Conservation (phyloP, 2,329 filamentous ascomycete genomes). For the Albifimbria verrucaria region DNA sequence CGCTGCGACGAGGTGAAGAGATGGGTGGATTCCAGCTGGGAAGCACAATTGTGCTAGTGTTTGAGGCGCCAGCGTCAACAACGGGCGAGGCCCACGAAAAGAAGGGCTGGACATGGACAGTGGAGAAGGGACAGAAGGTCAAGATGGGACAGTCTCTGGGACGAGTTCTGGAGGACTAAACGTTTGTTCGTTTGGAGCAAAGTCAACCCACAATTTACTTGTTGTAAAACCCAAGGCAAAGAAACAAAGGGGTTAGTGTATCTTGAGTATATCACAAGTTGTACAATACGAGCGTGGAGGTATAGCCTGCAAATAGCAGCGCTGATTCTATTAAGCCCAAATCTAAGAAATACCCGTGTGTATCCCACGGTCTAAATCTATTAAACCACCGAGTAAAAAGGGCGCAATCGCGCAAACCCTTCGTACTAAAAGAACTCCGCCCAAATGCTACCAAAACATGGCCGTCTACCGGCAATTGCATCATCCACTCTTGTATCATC, state of each 20-base stretch:
- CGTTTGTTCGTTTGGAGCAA: too few species aligned
- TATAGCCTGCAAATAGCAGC: neutral
- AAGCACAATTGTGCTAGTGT: slow-evolving; percentile 91
- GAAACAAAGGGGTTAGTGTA: too few species aligned
- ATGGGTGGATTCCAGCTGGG: slow-evolving; percentile 98
- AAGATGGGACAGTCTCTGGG: slow-evolving; percentile 88
- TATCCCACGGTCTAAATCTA: too few species aligned
- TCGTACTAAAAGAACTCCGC: slow-evolving; percentile 9
- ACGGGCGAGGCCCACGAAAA: slow-evolving; percentile 49
- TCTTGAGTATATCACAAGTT: neutral
- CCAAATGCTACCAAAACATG: slow-evolving; percentile 6
- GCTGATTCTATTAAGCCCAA: neutral
- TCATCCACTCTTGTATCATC: neutral
- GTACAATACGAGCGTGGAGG: neutral
- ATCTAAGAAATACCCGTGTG: neutral
- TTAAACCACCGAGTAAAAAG: too few species aligned
- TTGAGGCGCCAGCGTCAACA: slow-evolving; percentile 77
- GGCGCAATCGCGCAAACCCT: neutral
- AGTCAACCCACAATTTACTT: too few species aligned
- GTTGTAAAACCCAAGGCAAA: too few species aligned
- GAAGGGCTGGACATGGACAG: slow-evolving; percentile 79
- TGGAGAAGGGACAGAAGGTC: slow-evolving; percentile 82
- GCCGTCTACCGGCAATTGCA: neutral
- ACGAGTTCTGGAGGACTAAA: slow-evolving; percentile 57
- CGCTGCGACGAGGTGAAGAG: slow-evolving; percentile 83